Evolutionary conservation across 2,329 filamentous ascomycete species (phyloP).

Genomic region (Seiridium unicorne): DNA sequence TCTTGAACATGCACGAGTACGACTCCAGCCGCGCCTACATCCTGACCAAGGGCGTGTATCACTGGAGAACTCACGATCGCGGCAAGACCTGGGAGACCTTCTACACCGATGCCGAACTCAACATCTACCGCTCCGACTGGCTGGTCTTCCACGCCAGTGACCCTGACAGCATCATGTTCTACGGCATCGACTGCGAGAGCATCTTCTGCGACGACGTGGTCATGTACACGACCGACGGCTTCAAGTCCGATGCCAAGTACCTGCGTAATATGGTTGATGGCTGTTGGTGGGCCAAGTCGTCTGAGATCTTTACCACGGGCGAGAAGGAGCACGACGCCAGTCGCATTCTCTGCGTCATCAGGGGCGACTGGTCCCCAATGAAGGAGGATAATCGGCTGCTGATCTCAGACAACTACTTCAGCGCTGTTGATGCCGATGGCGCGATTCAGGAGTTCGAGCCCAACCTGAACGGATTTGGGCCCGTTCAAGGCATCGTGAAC

Average conservation of each 20-base stretch:
- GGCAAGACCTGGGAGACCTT: slow-evolving; percentile 82
- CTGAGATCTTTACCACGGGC: slow-evolving; percentile 70
- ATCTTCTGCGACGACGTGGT: slow-evolving; percentile 62
- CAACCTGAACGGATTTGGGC: slow-evolving; percentile 69
- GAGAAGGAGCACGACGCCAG: slow-evolving; percentile 63
- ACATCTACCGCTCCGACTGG: slow-evolving; percentile 43
- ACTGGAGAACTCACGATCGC: slow-evolving; percentile 81
- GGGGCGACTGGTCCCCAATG: slow-evolving; percentile 68
- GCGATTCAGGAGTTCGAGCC: slow-evolving; percentile 68
- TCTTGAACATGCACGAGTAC: slow-evolving; percentile 74
- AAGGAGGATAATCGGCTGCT: slow-evolving; percentile 75
- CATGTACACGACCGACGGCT: slow-evolving; percentile 82
- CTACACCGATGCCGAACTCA: slow-evolving; percentile 57
- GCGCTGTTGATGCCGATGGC: slow-evolving; percentile 42
- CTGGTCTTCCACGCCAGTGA: slow-evolving; percentile 83
- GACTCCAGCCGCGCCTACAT: slow-evolving; percentile 79
- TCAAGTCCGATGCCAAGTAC: slow-evolving; percentile 63
- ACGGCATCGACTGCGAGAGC: slow-evolving; percentile 67
- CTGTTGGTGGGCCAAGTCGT: slow-evolving; percentile 85
- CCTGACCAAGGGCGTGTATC: slow-evolving; percentile 64
- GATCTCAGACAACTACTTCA: slow-evolving; percentile 82
- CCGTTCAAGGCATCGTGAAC: slow-evolving; percentile 77
- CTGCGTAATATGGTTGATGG: slow-evolving; percentile 69
- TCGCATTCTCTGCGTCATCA: slow-evolving; percentile 77
- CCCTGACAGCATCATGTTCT: slow-evolving; percentile 81